phyloP scores from a whole-genome alignment of 2,329 filamentous ascomycete genomes.

The Colletotrichum lindemuthianum region DNA sequence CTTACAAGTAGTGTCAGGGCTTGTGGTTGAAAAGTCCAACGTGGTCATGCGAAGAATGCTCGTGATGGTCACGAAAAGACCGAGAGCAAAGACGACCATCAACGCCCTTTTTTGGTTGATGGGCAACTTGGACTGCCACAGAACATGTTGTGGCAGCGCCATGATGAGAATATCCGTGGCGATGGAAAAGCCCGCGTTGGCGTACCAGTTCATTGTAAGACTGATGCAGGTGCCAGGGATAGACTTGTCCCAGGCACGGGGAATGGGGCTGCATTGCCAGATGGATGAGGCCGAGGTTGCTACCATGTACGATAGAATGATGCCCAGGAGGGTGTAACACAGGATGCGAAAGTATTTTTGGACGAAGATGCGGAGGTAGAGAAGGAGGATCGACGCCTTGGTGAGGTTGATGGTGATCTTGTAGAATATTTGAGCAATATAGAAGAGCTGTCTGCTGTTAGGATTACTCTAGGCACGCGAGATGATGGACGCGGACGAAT shows the following conservation, averaged over 20 bases:
- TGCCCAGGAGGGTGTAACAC: constrained; percentile 52
- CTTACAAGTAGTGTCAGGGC: constrained; percentile 49
- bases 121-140: constrained; percentile 56
- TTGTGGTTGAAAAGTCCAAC: constrained; percentile 50
- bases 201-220: constrained; percentile 34
- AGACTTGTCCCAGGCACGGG: constrained; percentile 50
- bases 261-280: constrained; percentile 61
- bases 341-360: constrained; percentile 55
- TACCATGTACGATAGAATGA: constrained; percentile 57
- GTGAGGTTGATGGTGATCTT: constrained; percentile 64
- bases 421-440: constrained; percentile 62
- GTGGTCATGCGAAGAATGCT: constrained; percentile 54
- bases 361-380: constrained; percentile 65
- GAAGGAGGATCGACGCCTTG: constrained; percentile 61
- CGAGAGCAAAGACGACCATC: constrained; percentile 54
- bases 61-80: constrained; percentile 53
- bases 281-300: constrained; percentile 57
- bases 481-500: not conserved
- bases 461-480: not conserved
- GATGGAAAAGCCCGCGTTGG: constrained; percentile 35
- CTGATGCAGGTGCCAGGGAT: constrained; percentile 45
- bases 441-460: constrained; percentile 53
- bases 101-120: constrained; percentile 52
- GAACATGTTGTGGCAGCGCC: constrained; percentile 48
- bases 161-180: constrained; percentile 38